Evolutionary conservation across 257 asterid species (phyloP).

Genomic region (Ballota nigra): DNA sequence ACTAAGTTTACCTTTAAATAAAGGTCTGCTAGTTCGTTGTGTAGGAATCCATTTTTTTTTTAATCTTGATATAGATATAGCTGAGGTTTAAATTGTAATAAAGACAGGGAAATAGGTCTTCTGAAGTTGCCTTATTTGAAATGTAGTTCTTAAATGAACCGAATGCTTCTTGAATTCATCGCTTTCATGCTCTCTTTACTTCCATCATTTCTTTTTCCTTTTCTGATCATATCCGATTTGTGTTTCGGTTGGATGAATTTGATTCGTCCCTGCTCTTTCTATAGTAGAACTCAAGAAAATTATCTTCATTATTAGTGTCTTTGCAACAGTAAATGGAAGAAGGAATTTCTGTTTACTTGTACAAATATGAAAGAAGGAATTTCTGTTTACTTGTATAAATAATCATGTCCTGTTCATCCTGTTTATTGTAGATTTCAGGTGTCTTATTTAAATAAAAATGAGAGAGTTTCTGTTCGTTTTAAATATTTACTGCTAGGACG

Average conservation of each 20-base stretch:
- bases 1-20: neutral
- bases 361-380: too few relatives aligned
- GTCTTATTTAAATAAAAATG: neutral
- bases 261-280: neutral
- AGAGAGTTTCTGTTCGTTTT: neutral
- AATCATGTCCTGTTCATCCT: neutral
- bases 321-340: conserved; percentile 2
- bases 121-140: neutral
- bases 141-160: neutral
- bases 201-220: neutral
- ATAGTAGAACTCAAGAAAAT: neutral
- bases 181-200: neutral
- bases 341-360: conserved; percentile 10
- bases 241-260: neutral
- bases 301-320: neutral
- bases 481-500: neutral
- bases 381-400: too few relatives aligned
- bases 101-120: neutral
- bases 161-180: neutral
- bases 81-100: neutral
- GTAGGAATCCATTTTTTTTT: neutral
- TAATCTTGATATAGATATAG: neutral
- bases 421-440: too few relatives aligned
- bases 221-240: neutral
- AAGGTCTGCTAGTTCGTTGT: neutral